Percentiles rank a stretch among this genome's conserved stretches.
These are phyloP conservation scores for Physaria fendleri DNA, from an alignment of 345 rosid genomes.

Conservation along the genomic window DNA sequence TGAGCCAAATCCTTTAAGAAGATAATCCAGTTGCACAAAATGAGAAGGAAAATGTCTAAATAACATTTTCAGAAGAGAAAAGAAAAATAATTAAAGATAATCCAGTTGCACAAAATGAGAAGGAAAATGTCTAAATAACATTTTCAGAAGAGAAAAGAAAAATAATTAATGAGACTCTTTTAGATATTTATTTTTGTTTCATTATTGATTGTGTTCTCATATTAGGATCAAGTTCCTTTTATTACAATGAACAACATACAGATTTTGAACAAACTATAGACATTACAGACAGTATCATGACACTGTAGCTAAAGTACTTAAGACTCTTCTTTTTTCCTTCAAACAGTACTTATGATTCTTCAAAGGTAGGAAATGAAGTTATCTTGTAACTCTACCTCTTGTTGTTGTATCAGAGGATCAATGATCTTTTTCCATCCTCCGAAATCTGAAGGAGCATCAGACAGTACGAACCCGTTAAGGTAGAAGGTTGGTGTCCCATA, in stretches of 20 bases:
- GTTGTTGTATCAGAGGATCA: conserved; percentile 32
- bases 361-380: not conserved
- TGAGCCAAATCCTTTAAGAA: too few species aligned
- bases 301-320: not conserved
- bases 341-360: too few species aligned
- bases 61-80: not conserved
- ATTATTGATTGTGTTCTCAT: not conserved
- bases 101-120: not conserved
- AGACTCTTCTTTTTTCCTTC: too few species aligned
- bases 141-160: conserved; percentile 22
- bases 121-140: conserved; percentile 27
- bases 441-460: conserved; percentile 32
- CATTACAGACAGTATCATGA: not conserved
- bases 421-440: conserved; percentile 39
- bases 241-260: not conserved
- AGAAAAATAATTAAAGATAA: not conserved
- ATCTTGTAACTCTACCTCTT: not conserved
- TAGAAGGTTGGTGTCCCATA: conserved; percentile 42
- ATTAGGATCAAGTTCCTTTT: not conserved
- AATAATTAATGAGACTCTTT: too few species aligned
- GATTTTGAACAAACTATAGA: not conserved
- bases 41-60: conserved; percentile 32
- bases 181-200: not conserved
- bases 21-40: conserved; percentile 31
- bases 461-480: conserved; percentile 39